Conservation (phyloP, 2,329 filamentous ascomycete genomes). For the Fusarium chaquense region DNA sequence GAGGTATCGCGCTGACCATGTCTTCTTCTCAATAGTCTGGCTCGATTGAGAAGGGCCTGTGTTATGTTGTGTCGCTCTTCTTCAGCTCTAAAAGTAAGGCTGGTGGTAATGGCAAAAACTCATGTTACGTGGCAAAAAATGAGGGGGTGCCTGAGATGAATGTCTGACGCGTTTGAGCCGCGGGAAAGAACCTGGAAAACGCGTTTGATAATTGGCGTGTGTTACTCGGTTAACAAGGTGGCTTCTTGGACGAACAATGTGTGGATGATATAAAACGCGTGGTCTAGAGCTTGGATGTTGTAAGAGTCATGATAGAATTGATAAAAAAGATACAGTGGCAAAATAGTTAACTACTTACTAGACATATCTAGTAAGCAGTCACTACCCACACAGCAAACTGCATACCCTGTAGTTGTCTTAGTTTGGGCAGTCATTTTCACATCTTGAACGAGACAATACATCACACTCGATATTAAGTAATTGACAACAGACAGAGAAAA, state of each 20-base stretch:
- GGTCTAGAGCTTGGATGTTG: not conserved
- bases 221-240: conserved; percentile 12
- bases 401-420: not conserved
- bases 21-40: too few species aligned
- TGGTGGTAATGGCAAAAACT: not conserved
- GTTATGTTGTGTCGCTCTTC: not conserved
- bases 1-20: not conserved
- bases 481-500: not conserved
- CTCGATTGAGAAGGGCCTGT: too few species aligned
- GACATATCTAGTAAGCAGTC: not conserved
- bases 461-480: not conserved
- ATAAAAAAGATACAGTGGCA: not conserved
- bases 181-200: not conserved
- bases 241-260: not conserved
- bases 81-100: not conserved
- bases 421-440: not conserved
- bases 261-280: not conserved
- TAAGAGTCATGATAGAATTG: not conserved
- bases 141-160: not conserved
- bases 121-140: conserved; percentile 2
- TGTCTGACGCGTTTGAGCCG: not conserved
- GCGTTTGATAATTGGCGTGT: conserved; percentile 3
- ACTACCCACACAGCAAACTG: not conserved
- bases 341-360: not conserved
- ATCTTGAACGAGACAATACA: not conserved